Conservation (phyloP, 257 asterid species). For the Capsicum baccatum region DNA sequence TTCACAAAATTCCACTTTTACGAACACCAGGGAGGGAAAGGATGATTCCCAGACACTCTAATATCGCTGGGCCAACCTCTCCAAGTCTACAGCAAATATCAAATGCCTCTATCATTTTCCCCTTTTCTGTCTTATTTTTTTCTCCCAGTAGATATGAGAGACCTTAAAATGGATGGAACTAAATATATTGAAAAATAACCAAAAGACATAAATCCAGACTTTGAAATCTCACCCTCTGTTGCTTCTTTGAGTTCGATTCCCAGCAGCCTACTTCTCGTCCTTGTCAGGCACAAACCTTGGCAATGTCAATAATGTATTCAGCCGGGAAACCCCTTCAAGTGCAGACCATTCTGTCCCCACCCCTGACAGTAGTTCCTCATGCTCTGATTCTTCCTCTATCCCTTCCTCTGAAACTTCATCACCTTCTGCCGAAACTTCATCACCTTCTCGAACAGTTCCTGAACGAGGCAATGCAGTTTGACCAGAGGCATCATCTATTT, state of each 20-base stretch:
- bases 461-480: conserved; percentile 40
- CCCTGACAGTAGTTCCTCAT: conserved; percentile 41
- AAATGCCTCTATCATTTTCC: conserved; percentile 32
- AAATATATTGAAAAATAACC: not conserved
- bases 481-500: conserved; percentile 29
- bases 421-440: conserved; percentile 35
- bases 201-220: conserved; percentile 34
- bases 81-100: conserved; percentile 40
- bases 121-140: not conserved
- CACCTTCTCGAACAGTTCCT: conserved; percentile 41
- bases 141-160: conserved; percentile 37
- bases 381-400: conserved; percentile 43
- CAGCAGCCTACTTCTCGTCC: conserved; percentile 53
- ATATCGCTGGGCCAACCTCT: conserved; percentile 64
- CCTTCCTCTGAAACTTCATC: conserved; percentile 46
- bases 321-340: conserved; percentile 77
- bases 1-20: conserved; percentile 56
- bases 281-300: conserved; percentile 70
- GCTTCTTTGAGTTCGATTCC: conserved; percentile 49
- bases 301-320: conserved; percentile 67
- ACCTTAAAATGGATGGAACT: conserved; percentile 30
- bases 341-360: conserved; percentile 71
- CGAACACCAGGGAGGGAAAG: conserved; percentile 46
- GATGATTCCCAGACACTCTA: conserved; percentile 63
- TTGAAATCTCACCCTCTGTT: conserved; percentile 32